Evolutionary conservation across 2,329 filamentous ascomycete species (phyloP), one percentile per base, ranked within the genome.

Genomic region (Cladorrhinum sp.): DNA sequence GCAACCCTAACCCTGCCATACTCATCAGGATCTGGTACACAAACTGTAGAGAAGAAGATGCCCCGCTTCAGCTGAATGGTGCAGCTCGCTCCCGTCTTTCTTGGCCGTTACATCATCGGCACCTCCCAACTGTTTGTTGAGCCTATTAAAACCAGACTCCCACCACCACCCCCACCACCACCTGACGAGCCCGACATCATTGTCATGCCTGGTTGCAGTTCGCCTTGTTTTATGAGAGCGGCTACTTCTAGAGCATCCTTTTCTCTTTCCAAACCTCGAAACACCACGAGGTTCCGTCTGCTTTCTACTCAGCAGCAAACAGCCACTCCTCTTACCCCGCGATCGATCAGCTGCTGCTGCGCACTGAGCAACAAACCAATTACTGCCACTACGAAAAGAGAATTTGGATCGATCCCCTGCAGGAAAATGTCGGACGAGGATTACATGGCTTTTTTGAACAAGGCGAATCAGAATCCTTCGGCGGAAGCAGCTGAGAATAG

Each of bases 381-480:
- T n/a, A n/a, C n/a, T n/a, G n/a, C n/a, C 10, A 55, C 51, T 9
- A 25, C 23, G 10, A 25, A 52, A 22, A 59, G 51, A 53, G 3
- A 2, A n/a, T 45, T 55, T 23, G 22, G 56, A 7, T 10, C 13
- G 12, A 24, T 52, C 4, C 27, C 57, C 0, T 22, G 36, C 2
- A 52, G 32, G 24, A 60, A 32, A 16, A 50, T 41, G 7, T 88
- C 86, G 57, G 92, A 96, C 80, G 86, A 90, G 63, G 89, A 90
- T 64, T 97, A 96, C 79, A 84, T 87, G 75, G 80, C 88, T 62
- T 96, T 97, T 72, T 81, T 97, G 60, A 83, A 95, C 72, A 95
- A 95, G 78, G 91, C 92, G 57, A 96, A 96, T 77, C 79, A 86
- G 69, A 88, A 92, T 71, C 87, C 89, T 18, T 87, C 85, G 72